A percentile compares a stretch with the other conserved stretches of the same genome.
Evolutionary conservation across 139 green algal species (phyloP).

Genomic region (Pedinophyceae sp.): DNA sequence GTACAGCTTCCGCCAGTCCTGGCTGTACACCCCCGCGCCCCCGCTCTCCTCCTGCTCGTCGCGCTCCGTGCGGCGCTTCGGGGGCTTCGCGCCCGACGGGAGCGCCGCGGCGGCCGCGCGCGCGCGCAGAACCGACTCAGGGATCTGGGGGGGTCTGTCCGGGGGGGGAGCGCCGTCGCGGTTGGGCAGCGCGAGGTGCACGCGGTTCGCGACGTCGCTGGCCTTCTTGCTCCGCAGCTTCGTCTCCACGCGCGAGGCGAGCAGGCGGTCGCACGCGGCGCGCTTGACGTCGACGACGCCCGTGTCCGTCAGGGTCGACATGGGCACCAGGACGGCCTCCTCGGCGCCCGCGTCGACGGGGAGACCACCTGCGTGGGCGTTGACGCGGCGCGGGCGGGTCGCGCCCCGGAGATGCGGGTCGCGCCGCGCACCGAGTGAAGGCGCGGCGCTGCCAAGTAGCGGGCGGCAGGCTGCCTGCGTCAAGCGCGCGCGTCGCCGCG

Average conservation of each 20-base stretch:
- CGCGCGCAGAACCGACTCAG: conserved; percentile 31
- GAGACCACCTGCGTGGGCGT: too few species aligned
- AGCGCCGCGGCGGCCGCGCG: conserved; percentile 10
- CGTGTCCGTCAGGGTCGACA: conserved; percentile 85
- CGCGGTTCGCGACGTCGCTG: conserved; percentile 69
- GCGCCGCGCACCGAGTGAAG: too few species aligned
- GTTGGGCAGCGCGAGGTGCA: conserved; percentile 83
- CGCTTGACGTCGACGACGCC: conserved; percentile 76
- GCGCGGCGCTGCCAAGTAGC: too few species aligned
- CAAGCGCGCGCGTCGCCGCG: too few species aligned
- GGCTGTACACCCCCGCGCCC: conserved; percentile 84
- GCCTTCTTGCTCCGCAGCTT: conserved; percentile 83
- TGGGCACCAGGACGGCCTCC: conserved; percentile 45
- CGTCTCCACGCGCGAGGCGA: conserved; percentile 73
- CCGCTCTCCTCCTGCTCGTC: conserved; percentile 69
- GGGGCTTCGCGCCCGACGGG: conserved; percentile 14
- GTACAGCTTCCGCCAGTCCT: conserved; percentile 77
- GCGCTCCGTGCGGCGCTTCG: conserved; percentile 30
- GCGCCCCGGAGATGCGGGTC: too few species aligned
- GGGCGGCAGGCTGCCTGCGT: too few species aligned
- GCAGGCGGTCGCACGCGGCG: conserved; percentile 78
- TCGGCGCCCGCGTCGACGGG: conserved; percentile 7
- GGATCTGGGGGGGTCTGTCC: conserved; percentile 68
- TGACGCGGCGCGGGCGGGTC: too few species aligned
- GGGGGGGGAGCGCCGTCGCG: conserved; percentile 21